Percentiles rank a stretch among this genome's conserved stretches.
Evolutionary conservation across 768 basidiomycete species (phyloP).

Genomic region (Lactarius indigo): DNA sequence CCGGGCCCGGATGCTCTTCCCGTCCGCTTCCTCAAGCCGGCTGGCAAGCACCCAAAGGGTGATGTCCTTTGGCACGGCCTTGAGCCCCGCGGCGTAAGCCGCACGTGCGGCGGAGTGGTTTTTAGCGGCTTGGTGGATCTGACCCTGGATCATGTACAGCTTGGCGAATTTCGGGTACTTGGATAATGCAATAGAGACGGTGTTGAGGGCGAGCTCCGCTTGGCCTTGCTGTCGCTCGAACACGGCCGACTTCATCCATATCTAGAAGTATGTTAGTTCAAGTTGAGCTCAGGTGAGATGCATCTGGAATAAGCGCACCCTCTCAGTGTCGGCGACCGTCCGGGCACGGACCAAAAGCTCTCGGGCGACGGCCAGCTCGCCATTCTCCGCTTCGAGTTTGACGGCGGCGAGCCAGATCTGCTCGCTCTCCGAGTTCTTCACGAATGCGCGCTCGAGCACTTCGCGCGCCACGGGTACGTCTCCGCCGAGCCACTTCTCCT

Average conservation of each 20-base stretch:
- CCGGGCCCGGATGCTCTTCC: conserved; percentile 88
- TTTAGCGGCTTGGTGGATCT: conserved; percentile 69
- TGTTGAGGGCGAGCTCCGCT: conserved; percentile 67
- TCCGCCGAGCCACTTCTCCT: conserved; percentile 91
- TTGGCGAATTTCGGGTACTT: conserved; percentile 91
- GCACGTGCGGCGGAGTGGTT: conserved; percentile 66
- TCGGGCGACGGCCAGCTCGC: conserved; percentile 80
- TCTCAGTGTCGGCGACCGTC: conserved; percentile 86
- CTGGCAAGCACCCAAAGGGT: conserved; percentile 89
- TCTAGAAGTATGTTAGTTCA: too few relatives aligned
- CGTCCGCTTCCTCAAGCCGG: conserved; percentile 83
- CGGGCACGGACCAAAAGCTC: conserved; percentile 86
- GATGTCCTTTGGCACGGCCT: conserved; percentile 80
- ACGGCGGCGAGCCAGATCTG: conserved; percentile 97
- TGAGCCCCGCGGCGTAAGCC: conserved; percentile 79
- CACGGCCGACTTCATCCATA: conserved; percentile 99
- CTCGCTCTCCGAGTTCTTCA: conserved; percentile 94
- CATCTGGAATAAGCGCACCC: conserved; percentile 43
- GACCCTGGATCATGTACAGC: conserved; percentile 96
- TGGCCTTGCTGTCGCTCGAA: conserved; percentile 90
- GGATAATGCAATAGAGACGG: conserved; percentile 65
- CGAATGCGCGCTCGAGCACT: conserved; percentile 86
- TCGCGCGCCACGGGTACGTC: conserved; percentile 90
- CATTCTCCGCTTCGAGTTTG: conserved; percentile 95
- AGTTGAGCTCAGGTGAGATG: neutral